Conservation (phyloP, 345 rosid species). For the Bruguiera parviflora region DNA sequence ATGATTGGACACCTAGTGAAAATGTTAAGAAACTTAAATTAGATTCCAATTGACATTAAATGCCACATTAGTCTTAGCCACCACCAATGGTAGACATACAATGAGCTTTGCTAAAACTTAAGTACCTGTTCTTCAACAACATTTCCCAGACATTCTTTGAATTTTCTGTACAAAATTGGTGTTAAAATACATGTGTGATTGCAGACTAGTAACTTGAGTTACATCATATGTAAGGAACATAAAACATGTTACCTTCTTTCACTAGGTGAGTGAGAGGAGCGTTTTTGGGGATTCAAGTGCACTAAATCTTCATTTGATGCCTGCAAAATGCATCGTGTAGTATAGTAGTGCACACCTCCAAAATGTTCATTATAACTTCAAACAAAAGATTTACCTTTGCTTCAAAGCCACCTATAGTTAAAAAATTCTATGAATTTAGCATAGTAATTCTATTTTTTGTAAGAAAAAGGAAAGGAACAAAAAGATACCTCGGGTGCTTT, state of each 20-base stretch:
- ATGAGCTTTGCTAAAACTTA: conserved; percentile 5
- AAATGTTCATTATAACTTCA: neutral
- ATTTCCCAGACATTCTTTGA: conserved; percentile 27
- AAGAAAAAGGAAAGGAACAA: neutral
- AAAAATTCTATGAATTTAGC: neutral
- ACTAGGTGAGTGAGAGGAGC: conserved; percentile 50
- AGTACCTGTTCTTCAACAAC: conserved; percentile 45
- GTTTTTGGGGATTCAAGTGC: conserved; percentile 50
- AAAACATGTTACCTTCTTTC: conserved; percentile 52
- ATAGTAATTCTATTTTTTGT: neutral
- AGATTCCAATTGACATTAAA: too few relatives aligned
- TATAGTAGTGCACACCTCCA: neutral
- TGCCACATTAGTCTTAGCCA: neutral
- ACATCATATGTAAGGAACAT: neutral
- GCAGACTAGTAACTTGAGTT: conserved; percentile 8
- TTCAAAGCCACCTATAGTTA: conserved; percentile 9
- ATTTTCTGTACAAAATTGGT: conserved; percentile 33
- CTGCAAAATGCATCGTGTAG: conserved; percentile 35
- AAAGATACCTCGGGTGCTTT: conserved; percentile 57
- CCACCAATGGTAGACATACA: conserved; percentile 2
- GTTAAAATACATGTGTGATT: conserved; percentile 9
- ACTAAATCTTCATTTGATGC: conserved; percentile 31
- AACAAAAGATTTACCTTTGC: neutral
- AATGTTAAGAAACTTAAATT: neutral
- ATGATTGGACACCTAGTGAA: conserved; percentile 38